Percentiles rank a stretch among this genome's conserved stretches.
phyloP scores from a whole-genome alignment of 345 rosid species.

The Melaleuca alternifolia region DNA sequence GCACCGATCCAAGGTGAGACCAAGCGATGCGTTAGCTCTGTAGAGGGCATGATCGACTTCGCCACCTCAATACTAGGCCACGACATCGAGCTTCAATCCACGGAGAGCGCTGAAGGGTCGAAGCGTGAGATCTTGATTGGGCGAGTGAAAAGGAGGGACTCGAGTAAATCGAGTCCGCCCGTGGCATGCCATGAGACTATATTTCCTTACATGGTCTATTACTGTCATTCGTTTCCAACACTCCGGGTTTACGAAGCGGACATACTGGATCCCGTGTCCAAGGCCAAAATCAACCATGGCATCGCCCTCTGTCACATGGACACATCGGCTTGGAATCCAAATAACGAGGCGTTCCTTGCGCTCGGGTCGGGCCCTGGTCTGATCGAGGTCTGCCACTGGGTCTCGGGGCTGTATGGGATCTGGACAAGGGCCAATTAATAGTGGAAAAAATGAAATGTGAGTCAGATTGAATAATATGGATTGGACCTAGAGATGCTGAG shows the following conservation, averaged over 20 bases:
- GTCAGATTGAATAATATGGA: neutral
- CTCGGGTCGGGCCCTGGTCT: conserved; percentile 64
- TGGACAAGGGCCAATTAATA: conserved; percentile 41
- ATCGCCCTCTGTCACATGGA: conserved; percentile 80
- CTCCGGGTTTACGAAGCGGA: conserved; percentile 77
- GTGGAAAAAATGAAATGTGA: neutral
- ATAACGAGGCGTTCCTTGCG: conserved; percentile 65
- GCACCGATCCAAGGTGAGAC: conserved; percentile 59
- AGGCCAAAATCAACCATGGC: conserved; percentile 55
- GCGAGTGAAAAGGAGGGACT: conserved; percentile 39
- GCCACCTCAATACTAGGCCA: conserved; percentile 60
- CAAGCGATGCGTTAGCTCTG: conserved; percentile 75
- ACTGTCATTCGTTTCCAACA: conserved; percentile 78
- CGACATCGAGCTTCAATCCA: conserved; percentile 41
- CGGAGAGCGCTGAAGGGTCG: conserved; percentile 47
- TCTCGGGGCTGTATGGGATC: conserved; percentile 65
- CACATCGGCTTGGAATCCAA: conserved; percentile 69
- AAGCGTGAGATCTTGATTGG: conserved; percentile 45
- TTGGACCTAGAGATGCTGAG: neutral
- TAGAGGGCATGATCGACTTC: conserved; percentile 82
- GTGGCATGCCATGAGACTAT: conserved; percentile 88
- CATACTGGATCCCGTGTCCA: conserved; percentile 34
- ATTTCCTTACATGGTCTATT: conserved; percentile 66
- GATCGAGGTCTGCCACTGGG: conserved; percentile 83
- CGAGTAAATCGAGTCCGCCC: conserved; percentile 50